These are phyloP conservation scores for Cudoniella acicularis DNA, from an alignment of 495 filamentous ascomycete species.

Conservation along the genomic window DNA sequence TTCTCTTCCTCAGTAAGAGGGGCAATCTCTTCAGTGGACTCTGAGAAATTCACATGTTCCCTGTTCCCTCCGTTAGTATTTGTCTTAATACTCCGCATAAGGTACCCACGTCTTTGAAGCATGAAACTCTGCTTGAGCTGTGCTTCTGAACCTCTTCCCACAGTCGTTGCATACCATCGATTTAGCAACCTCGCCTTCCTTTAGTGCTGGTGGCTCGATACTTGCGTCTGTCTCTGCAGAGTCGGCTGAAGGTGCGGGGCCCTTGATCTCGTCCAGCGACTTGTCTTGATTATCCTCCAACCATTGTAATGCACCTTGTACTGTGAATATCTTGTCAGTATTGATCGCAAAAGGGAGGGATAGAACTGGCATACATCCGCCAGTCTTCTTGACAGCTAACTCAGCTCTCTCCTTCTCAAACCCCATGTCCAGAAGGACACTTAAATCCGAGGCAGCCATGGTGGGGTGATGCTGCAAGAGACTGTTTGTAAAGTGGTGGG, in stretches of 20 bases:
- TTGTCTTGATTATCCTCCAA: constrained; percentile 86
- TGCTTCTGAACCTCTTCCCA: constrained; percentile 80
- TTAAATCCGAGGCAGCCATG: constrained; percentile 49
- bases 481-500: not conserved
- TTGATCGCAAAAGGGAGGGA: not conserved
- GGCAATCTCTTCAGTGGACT: constrained; percentile 86
- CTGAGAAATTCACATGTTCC: constrained; percentile 85
- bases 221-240: constrained; percentile 46
- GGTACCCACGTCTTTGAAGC: constrained; percentile 67
- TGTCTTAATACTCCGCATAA: not conserved
- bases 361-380: constrained; percentile 57
- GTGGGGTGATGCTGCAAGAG: not conserved
- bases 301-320: constrained; percentile 90
- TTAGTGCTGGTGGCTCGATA: constrained; percentile 47
- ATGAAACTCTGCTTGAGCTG: constrained; percentile 82
- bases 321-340: constrained; percentile 38
- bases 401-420: constrained; percentile 79
- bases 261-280: constrained; percentile 70
- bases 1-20: constrained; percentile 93
- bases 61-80: constrained; percentile 33
- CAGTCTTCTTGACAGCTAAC: constrained; percentile 75
- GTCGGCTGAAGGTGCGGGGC: constrained; percentile 23
- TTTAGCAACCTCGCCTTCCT: constrained; percentile 56
- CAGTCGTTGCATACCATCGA: constrained; percentile 82
- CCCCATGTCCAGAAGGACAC: constrained; percentile 89